Evolutionary conservation across 23 red algal genomes (phyloP), one percentile per base, ranked within the genome.

Genomic region (Gracilaria domingensis): DNA sequence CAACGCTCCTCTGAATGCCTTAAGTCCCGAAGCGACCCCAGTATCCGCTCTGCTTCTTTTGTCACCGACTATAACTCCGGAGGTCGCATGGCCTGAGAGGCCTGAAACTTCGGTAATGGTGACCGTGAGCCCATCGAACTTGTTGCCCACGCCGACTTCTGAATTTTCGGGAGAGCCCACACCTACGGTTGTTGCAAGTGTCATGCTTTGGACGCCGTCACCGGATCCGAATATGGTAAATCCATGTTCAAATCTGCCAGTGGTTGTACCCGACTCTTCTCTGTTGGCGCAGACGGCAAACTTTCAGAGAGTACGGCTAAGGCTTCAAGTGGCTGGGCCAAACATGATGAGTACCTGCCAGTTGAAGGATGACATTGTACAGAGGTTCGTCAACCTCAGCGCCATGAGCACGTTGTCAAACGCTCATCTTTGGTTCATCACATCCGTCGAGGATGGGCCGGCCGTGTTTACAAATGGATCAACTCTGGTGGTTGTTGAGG

Each of bases 351-450:
- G 61, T 62, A 54, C 47, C 0, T 87, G 84, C 36, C 64, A 71
- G 12, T 55, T 87, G 21, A 77, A 5, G 13, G 29, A 58, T 33
- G 30, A 24, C 17, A 61, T 76, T 40, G 64, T 58, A 4, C 40
- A 87, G 50, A 72, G 67, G n/a, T 87, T 87, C 38, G 69, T 87
- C 12, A 87, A 87, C 51, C 50, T 87, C 2, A 87, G 84, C 67
- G 84, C 84, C 1, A 38, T 75, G n/a, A 87, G 53, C 34, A 87
- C 84, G 8, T 29, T 55, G 50, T 87, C 84, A 26, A 58, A 29
- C 4, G 37, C 38, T 35, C 39, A 38, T 59, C 29, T 75, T 7
- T 87, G 84, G 84, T 75, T 58, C 28, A 24, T 87, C 12, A 87
- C 84, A 18, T 51, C 51, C 18, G 35, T 87, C 25, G 84, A 87